These are phyloP conservation scores for Chimonanthus praecox DNA, from an alignment of 164 flowering plant genomes.

Conservation along the genomic window DNA sequence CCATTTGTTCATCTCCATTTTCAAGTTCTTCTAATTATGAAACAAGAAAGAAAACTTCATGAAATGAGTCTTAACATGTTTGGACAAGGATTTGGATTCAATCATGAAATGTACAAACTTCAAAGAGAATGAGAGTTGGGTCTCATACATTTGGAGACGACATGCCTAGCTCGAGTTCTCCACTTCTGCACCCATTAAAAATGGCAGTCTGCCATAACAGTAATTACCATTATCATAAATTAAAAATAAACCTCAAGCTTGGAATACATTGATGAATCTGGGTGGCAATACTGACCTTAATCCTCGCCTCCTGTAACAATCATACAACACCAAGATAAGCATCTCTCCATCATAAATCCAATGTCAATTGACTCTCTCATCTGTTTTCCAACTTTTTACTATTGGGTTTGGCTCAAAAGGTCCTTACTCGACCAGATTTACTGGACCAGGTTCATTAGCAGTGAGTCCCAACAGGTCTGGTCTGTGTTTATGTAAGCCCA, in stretches of 20 bases:
- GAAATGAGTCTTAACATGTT: not conserved
- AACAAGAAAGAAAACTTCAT: not conserved
- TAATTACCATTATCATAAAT: not conserved
- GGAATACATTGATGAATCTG: not conserved
- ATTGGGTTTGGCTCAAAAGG: too few relatives aligned
- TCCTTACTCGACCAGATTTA: too few relatives aligned
- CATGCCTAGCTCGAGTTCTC: slow-evolving; percentile 80
- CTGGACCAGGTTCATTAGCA: too few relatives aligned
- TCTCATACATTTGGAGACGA: slow-evolving; percentile 31
- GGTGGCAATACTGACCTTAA: slow-evolving; percentile 46
- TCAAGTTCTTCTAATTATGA: slow-evolving; percentile 32
- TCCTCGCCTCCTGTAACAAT: slow-evolving; percentile 59
- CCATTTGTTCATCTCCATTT: slow-evolving; percentile 35
- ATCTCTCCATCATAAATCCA: not conserved
- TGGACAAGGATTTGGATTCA: not conserved
- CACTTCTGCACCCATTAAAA: slow-evolving; percentile 61
- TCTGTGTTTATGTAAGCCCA: too few relatives aligned
- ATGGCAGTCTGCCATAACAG: slow-evolving; percentile 37
- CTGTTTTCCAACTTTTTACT: too few relatives aligned
- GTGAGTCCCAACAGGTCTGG: too few relatives aligned
- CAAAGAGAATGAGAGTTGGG: not conserved
- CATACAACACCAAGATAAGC: slow-evolving; percentile 8
- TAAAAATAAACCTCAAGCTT: not conserved
- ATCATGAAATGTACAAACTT: not conserved
- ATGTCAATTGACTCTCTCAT: not conserved